A percentile compares a stretch with the other conserved stretches of the same genome.
These are phyloP conservation scores for Fusarium lateritium DNA, from an alignment of 2,329 filamentous ascomycete species.

Conservation along the genomic window DNA sequence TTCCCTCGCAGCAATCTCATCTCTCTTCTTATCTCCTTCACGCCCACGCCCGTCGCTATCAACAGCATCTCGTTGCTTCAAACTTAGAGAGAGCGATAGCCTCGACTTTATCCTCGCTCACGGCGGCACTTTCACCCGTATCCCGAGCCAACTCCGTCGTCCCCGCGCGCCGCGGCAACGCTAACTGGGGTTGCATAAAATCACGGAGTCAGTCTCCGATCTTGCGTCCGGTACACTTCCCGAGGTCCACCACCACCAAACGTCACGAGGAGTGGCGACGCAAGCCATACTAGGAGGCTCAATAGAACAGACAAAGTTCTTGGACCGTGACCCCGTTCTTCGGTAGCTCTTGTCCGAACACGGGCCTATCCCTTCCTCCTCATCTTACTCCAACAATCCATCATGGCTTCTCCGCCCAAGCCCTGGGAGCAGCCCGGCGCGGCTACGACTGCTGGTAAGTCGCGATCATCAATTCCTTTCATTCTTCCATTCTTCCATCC, in stretches of 20 bases:
- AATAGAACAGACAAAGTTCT: slow-evolving; percentile 21
- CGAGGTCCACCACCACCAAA: slow-evolving; percentile 39
- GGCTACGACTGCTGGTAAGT: slow-evolving; percentile 66
- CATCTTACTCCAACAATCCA: slow-evolving; percentile 19
- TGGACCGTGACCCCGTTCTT: slow-evolving; percentile 25
- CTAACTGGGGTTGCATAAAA: slow-evolving; percentile 44
- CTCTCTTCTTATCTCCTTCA: slow-evolving; percentile 8
- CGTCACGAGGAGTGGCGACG: slow-evolving; percentile 38
- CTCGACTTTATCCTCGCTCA: neutral
- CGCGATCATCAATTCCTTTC: slow-evolving; percentile 25
- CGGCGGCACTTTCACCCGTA: slow-evolving; percentile 26
- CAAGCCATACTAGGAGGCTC: slow-evolving; percentile 22
- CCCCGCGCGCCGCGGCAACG: slow-evolving; percentile 40
- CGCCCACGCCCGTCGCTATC: slow-evolving; percentile 21
- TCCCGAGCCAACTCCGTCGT: slow-evolving; percentile 44
- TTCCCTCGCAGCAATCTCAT: slow-evolving; percentile 23
- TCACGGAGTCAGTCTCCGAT: slow-evolving; percentile 44
- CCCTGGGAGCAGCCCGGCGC: slow-evolving; percentile 92
- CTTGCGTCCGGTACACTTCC: slow-evolving; percentile 40
- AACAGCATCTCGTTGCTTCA: neutral
- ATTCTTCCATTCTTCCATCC: slow-evolving; percentile 8
- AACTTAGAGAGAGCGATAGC: neutral
- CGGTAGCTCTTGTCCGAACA: slow-evolving; percentile 19
- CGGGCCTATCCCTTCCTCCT: slow-evolving; percentile 15
- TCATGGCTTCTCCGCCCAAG: slow-evolving; percentile 89